Base-by-base conservation (phyloP, 108 stramenopile genomes). In the Nitzschia palea region DNA sequence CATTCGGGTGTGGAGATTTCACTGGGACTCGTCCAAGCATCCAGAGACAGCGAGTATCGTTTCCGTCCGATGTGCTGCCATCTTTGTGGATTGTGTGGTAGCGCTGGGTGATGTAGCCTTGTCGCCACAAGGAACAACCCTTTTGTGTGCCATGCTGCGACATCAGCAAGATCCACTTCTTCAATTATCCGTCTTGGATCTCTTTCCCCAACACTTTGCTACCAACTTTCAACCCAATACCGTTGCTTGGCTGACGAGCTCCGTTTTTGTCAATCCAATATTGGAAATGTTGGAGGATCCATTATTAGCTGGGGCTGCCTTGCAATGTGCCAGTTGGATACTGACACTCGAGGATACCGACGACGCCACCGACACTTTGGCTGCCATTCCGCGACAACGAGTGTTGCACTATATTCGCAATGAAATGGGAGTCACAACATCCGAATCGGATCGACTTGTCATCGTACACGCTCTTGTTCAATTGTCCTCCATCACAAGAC, bases 181-280 rank as follows among this genome's bases (percentile, higher is more conserved):
- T 35, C 72, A 73, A 65, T 23, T 73, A 17, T 56, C 43, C 14
- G 27, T 65, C 3, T 50, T 73, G 44, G 72, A 73, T 58, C 26
- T 57, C n/a, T 48, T 73, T 44, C 56, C 63, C 18, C 28, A 65
- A 65, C 35, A 63, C 10, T 65, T 73, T 35, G 62, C 44, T 9
- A 17, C 34, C 6, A 22, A 4, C 3, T 0, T 0, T 44, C 34
- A 22, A 30, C 4, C 17, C 26, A 54, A 31, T 30, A 50, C 26
- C 18, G 23, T 29, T 14, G 55, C 36, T 14, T 73, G 63, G 64
- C 27, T 65, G 34, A 34, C 62, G 8, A 27, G 26, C 31, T 34
- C 52, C 3, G 44, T 20, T 17, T 12, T 73, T 12, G 36, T 63
- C 8, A 10, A 47, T 26, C 28, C 55, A 30, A 56, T 65, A 12